Base-by-base conservation (phyloP, 371 early-diverging fungal genomes). In the Blakeslea trispora region DNA sequence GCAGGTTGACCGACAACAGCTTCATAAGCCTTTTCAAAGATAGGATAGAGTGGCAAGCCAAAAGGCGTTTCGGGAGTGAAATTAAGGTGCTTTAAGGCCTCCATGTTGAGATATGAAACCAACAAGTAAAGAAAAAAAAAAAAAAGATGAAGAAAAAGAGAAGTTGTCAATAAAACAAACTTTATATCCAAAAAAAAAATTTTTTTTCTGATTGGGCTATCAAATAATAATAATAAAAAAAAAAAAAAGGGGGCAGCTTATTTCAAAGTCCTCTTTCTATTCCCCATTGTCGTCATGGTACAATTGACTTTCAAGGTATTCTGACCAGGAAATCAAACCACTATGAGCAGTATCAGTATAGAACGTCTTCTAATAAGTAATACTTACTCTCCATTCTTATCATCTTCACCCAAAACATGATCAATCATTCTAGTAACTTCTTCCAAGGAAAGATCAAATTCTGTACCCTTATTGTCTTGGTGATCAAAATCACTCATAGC, bases 321-420 rank as follows among this genome's bases (percentile, higher is more conserved):
- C 91, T 39, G 82, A 85, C 86, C 86, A 88, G 21, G 81, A 81
- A 42, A 91, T 85, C 65, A 74, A 71, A 18, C 91, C 91, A 72
- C 88, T 86, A 53, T 15, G 19, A 32, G 28, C 6, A 3, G 19
- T 10, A 31, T 45, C 14, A 39, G 45, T 45, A 31, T 21, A 11
- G 15, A 45, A 17, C 1, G 14, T 31, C n/a, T 18, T 47, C 24
- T 18, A 41, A 22, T 0, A 1, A 24, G 13, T 18, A n/a, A n/a
- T 7, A 24, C 74, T 59, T 72, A 80, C 81, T 82, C 81, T 62
- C 76, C 76, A 64, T 87, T 71, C 8, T 59, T 60, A 64, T 87
- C 89, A 41, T 87, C 87, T 61, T 87, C 85, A 18, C 55, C 72
- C 40, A 89, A 63, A 23, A 82, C 84, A 67, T 82, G 82, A 53